These are phyloP conservation scores for Harringtonia aguacate DNA, from an alignment of 2,329 filamentous ascomycete genomes.

Conservation along the genomic window DNA sequence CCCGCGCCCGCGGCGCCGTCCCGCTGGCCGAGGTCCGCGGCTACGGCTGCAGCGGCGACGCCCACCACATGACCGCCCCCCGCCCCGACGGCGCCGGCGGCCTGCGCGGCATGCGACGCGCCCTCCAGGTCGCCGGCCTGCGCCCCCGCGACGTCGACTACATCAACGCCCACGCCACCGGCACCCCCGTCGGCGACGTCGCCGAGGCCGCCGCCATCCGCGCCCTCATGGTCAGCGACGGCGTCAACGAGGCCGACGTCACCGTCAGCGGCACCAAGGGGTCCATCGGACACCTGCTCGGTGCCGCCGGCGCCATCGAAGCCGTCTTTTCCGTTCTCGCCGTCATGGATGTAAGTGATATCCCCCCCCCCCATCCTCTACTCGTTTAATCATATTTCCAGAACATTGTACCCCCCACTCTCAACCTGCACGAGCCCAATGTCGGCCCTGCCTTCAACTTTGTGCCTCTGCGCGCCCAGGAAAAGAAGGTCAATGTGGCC, in stretches of 20 bases:
- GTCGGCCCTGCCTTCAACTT: constrained; percentile 75
- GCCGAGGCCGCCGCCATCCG: constrained; percentile 82
- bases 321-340: constrained; percentile 76
- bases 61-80: constrained; percentile 88
- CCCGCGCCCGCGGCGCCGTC: constrained; percentile 61
- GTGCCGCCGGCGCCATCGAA: constrained; percentile 84
- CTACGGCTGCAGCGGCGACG: constrained; percentile 85
- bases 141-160: constrained; percentile 69
- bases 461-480: constrained; percentile 60
- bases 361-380: background rate
- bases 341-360: constrained; percentile 58
- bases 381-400: constrained; percentile 23
- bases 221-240: constrained; percentile 57
- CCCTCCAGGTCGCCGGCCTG: constrained; percentile 61
- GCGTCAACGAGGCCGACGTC: constrained; percentile 53
- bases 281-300: constrained; percentile 81
- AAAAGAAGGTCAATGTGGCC: constrained; percentile 59
- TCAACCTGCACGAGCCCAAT: constrained; percentile 64
- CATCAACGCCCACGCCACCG: constrained; percentile 91
- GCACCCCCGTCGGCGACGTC: constrained; percentile 72
- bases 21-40: constrained; percentile 87
- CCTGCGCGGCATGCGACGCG: constrained; percentile 72
- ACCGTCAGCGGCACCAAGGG: constrained; percentile 93
- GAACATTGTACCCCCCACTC: constrained; percentile 73
- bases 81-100: constrained; percentile 74